These are phyloP conservation scores for Phalaenopsis equestris DNA, from an alignment of 106 monocot species.

Conservation along the genomic window DNA sequence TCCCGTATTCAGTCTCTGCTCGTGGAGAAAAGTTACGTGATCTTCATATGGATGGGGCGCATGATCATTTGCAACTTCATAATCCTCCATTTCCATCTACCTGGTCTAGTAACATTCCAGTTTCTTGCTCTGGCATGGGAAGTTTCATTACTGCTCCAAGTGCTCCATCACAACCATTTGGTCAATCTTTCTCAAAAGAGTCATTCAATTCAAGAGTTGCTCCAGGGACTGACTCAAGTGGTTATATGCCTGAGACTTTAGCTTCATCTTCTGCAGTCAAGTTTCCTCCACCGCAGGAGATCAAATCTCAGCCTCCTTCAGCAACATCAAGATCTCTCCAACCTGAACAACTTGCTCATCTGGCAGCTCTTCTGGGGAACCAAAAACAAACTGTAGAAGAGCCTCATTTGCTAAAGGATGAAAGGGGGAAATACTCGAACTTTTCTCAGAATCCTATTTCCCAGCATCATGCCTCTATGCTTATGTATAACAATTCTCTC, in stretches of 20 bases:
- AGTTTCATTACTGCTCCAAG: slow-evolving; percentile 3
- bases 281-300: slow-evolving; percentile 18
- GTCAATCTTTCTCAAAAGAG: slow-evolving; percentile 16
- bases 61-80: slow-evolving; percentile 26
- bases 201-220: slow-evolving; percentile 8
- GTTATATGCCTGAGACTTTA: slow-evolving; percentile 19
- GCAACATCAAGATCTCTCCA: slow-evolving; percentile 34
- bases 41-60: slow-evolving; percentile 18
- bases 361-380: slow-evolving; percentile 55
- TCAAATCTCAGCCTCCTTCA: slow-evolving; percentile 29
- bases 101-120: slow-evolving; percentile 19
- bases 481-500: neutral
- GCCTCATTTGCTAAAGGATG: slow-evolving; percentile 11
- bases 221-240: slow-evolving; percentile 19
- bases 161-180: slow-evolving; percentile 16
- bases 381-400: slow-evolving; percentile 47
- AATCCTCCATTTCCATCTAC: slow-evolving; percentile 16
- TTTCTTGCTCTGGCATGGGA: slow-evolving; percentile 21
- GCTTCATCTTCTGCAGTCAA: slow-evolving; percentile 8
- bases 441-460: neutral
- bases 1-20: slow-evolving; percentile 14
- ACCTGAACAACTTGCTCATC: slow-evolving; percentile 68
- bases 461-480: neutral
- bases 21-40: slow-evolving; percentile 20
- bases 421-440: slow-evolving; percentile 7